Percentiles rank a stretch among this genome's conserved stretches.
Evolutionary conservation across 2,329 filamentous ascomycete genomes (phyloP).

Genomic region (Aureobasidium pullulans): DNA sequence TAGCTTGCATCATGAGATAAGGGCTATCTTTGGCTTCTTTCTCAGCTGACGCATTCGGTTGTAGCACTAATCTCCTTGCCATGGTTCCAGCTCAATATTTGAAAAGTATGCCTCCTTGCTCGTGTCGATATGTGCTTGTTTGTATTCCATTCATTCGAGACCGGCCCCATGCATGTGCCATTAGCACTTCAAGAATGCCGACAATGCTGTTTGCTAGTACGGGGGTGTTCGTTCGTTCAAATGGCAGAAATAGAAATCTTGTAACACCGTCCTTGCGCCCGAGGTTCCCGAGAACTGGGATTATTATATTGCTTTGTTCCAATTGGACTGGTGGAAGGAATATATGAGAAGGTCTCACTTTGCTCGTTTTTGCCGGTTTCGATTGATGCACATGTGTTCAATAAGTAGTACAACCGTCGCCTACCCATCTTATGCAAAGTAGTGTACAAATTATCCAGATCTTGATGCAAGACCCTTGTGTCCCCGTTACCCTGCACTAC

Average conservation of each 20-base stretch:
- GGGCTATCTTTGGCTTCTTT: neutral
- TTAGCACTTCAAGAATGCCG: neutral
- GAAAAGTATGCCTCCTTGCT: neutral
- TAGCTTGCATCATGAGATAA: neutral
- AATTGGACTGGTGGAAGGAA: neutral
- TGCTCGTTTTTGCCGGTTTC: conserved; percentile 6
- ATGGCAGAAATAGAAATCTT: neutral
- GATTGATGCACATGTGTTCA: neutral
- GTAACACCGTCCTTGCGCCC: neutral
- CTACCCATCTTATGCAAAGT: neutral
- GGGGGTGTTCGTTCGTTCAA: neutral
- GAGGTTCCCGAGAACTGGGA: neutral
- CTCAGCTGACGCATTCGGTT: neutral
- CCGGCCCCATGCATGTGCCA: conserved; percentile 2
- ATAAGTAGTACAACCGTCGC: neutral
- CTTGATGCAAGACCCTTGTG: conserved; percentile 2
- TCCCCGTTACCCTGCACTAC: conserved; percentile 1
- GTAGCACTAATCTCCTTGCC: neutral
- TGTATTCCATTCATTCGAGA: neutral
- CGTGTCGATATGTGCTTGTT: neutral
- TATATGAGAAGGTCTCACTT: conserved; percentile 3
- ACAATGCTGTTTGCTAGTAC: neutral
- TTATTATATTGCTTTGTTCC: neutral
- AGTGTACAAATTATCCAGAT: neutral
- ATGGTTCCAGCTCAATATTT: neutral